Evolutionary conservation across 83 land plant species (phyloP).

Genomic region (Isoetes engelmannii): DNA sequence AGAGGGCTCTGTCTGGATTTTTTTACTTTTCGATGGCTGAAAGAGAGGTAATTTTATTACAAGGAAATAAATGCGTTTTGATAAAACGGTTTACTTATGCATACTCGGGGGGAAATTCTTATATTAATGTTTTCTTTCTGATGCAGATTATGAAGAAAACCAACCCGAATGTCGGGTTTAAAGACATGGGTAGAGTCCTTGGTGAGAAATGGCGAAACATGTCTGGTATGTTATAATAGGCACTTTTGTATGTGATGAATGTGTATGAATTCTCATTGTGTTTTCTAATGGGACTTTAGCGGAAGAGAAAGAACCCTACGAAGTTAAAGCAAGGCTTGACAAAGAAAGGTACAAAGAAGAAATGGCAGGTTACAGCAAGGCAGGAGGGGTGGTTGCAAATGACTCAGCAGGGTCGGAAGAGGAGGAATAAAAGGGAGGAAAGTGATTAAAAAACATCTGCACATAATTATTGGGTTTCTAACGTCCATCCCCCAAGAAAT

Average conservation of each 20-base stretch:
- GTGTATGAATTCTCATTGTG: background rate
- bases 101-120: background rate
- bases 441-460: background rate
- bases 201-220: conserved; percentile 88
- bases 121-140: conserved; percentile 1
- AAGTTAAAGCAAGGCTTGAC: conserved; percentile 61
- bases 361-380: conserved; percentile 57
- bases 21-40: conserved; percentile 73
- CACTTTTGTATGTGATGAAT: background rate
- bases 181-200: conserved; percentile 64
- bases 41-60: conserved; percentile 54
- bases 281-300: conserved; percentile 26
- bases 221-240: conserved; percentile 41
- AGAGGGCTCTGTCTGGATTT: conserved; percentile 62
- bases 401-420: conserved; percentile 16
- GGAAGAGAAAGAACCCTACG: conserved; percentile 76
- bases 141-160: conserved; percentile 65
- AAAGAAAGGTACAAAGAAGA: conserved; percentile 67
- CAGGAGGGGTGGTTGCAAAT: background rate
- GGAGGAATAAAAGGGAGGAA: conserved; percentile 12
- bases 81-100: background rate
- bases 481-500: no score
- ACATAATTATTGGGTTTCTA: no score
- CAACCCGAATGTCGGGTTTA: conserved; percentile 57
- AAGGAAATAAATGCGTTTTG: background rate